Evolutionary conservation across 2,329 filamentous ascomycete genomes (phyloP), one percentile per base, ranked within the genome.

Genomic region (Fusarium dimerum): DNA sequence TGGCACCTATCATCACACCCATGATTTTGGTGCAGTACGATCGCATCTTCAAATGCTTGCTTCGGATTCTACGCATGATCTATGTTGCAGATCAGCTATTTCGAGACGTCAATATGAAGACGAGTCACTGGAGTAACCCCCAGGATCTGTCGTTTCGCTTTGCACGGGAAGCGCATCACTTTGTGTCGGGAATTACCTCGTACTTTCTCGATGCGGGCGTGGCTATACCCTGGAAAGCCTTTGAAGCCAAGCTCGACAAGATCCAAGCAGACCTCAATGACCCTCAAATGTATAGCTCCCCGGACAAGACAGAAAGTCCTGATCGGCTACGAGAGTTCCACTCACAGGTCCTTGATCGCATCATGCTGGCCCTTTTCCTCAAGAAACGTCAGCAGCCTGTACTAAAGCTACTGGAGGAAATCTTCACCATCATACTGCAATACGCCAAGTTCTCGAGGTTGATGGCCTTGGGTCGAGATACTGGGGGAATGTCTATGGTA

Each of bases 181-280:
- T 97, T 59, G 79, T 96, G 20, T 80, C 83, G 1, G 83, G 83
- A 10, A 71, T 97, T 1, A 82, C 85, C 39, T 82, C 86, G 1
- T 94, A 97, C 66, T 88, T 92, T 62, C 87, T 95, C 57, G 89
- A 93, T 52, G 82, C 85, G 1, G 92, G 88, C 2, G 86, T 97
- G 46, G 81, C 81, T 8, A 78, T 80, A 15, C 84, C 87, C 0
- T 97, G 93, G 92, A 75, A 74, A 18, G 74, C 76, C 0, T 93
- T 97, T 54, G 83, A 88, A 45, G 66, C 66, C 0, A 87, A 84
- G 59, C 75, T 97, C 0, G 76, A 84, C 26, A 76, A 74, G 9
- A 78, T 94, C 13, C 82, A 93, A 68, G 65, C 64, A 2, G 76
- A 78, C 16, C 72, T 93, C 0, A 71, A 74, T 13, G 71, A 66